Percentiles rank a stretch among this genome's conserved stretches.
Evolutionary conservation across 495 filamentous ascomycete genomes (phyloP).

Genomic region (Neurospora sp.): DNA sequence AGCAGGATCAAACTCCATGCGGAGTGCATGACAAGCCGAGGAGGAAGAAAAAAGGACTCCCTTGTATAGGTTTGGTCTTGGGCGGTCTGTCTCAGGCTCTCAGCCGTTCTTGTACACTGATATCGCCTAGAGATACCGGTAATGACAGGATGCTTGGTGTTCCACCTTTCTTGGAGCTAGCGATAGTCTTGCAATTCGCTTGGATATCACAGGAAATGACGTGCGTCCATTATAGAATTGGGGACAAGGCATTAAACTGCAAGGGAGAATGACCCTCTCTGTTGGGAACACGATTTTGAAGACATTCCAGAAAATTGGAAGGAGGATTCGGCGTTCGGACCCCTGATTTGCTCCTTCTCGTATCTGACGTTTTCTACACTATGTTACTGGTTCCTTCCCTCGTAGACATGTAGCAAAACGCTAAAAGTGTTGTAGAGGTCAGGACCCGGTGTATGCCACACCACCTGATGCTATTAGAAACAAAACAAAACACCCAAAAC

Average conservation of each 20-base stretch:
- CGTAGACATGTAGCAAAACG: too few relatives aligned
- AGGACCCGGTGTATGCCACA: too few relatives aligned
- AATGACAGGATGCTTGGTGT: neutral
- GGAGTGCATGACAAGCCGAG: neutral
- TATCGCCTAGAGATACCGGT: neutral
- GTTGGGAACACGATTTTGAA: neutral
- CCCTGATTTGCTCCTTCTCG: neutral
- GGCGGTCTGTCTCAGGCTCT: neutral
- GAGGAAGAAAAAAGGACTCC: neutral
- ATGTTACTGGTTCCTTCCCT: neutral
- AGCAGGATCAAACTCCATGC: neutral
- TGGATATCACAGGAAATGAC: neutral
- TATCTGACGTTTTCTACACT: neutral
- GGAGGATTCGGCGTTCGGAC: neutral
- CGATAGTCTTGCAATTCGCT: neutral
- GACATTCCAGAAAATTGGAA: neutral
- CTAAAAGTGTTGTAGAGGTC: too few relatives aligned
- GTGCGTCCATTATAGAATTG: neutral
- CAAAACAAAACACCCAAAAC: too few relatives aligned
- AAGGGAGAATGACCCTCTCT: neutral
- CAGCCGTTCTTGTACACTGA: neutral
- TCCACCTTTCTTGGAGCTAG: neutral
- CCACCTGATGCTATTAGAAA: too few relatives aligned
- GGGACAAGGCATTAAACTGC: neutral
- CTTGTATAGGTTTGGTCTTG: neutral